A percentile compares a stretch with the other conserved stretches of the same genome.
phyloP scores from a whole-genome alignment of 371 early-diverging fungal genomes.

The Blakeslea trispora region DNA sequence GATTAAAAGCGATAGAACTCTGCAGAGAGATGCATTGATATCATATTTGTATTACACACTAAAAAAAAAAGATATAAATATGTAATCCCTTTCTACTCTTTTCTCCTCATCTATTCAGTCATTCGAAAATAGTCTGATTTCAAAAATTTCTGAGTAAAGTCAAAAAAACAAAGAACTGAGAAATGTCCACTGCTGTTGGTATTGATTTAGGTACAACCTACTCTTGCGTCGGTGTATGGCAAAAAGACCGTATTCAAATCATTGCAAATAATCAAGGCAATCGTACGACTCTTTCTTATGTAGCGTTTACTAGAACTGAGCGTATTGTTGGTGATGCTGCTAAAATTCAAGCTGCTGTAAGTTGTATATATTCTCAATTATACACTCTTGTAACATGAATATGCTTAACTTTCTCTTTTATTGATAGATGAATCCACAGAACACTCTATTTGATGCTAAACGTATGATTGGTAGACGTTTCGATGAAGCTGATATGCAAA shows the following conservation, averaged over 20 bases:
- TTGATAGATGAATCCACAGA: conserved; percentile 93
- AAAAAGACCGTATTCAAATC: conserved; percentile 95
- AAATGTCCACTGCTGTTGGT: no score
- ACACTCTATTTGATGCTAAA: conserved; percentile 95
- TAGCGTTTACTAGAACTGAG: conserved; percentile 92
- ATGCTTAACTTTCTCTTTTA: conserved; percentile 36
- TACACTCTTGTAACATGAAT: no score
- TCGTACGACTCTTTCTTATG: conserved; percentile 98
- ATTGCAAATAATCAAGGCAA: conserved; percentile 97
- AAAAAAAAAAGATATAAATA: no score
- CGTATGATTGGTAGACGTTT: conserved; percentile 96
- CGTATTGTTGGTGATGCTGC: conserved; percentile 96
- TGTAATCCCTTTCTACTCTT: no score
- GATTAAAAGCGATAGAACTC: no score
- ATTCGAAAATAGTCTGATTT: no score
- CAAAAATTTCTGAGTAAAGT: no score
- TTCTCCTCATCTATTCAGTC: no score
- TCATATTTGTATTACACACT: no score
- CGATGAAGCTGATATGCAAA: conserved; percentile 83
- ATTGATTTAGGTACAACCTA: conserved; percentile 99
- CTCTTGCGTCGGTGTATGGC: conserved; percentile 98
- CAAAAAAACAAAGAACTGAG: no score
- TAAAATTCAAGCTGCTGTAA: conserved; percentile 79
- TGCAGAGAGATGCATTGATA: no score
- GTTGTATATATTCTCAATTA: not conserved